Percentiles rank a stretch among this genome's conserved stretches.
Evolutionary conservation across 768 basidiomycete species (phyloP).

Genomic region (Auriscalpium vulgare): DNA sequence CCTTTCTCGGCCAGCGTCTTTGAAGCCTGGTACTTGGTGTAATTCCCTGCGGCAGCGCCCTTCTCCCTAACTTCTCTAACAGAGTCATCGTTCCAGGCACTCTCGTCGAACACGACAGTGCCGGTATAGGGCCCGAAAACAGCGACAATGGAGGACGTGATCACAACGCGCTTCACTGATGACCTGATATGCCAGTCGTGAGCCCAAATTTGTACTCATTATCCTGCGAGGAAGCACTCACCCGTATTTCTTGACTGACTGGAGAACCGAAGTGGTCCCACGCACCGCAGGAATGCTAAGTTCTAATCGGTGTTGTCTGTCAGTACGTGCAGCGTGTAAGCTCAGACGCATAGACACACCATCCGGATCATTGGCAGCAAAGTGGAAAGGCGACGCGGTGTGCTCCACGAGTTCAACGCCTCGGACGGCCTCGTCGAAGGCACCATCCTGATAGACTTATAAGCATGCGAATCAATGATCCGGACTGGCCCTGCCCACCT

Average conservation of each 20-base stretch:
- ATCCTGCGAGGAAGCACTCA: constrained; percentile 1
- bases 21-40: constrained; percentile 21
- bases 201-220: background rate
- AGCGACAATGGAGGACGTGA: constrained; percentile 23
- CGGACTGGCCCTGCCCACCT: constrained; percentile 8
- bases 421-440: constrained; percentile 37
- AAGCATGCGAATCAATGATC: background rate
- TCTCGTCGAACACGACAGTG: constrained; percentile 6
- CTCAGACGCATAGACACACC: constrained; percentile 1
- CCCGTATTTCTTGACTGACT: background rate
- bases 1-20: constrained; percentile 4
- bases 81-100: constrained; percentile 26
- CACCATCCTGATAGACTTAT: constrained; percentile 13
- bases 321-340: background rate
- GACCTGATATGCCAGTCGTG: constrained; percentile 12
- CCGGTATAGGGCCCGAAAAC: background rate
- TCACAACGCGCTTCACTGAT: constrained; percentile 32
- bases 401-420: constrained; percentile 33
- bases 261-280: no score
- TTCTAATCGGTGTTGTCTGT: no score
- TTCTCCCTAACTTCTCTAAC: constrained; percentile 22
- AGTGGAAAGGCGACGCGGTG: constrained; percentile 23
- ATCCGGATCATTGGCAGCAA: constrained; percentile 8
- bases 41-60: constrained; percentile 18
- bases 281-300: no score